Evolutionary conservation across 75 land plant genomes (phyloP), one percentile per base, ranked within the genome.

Genomic region (Pinus taeda): DNA sequence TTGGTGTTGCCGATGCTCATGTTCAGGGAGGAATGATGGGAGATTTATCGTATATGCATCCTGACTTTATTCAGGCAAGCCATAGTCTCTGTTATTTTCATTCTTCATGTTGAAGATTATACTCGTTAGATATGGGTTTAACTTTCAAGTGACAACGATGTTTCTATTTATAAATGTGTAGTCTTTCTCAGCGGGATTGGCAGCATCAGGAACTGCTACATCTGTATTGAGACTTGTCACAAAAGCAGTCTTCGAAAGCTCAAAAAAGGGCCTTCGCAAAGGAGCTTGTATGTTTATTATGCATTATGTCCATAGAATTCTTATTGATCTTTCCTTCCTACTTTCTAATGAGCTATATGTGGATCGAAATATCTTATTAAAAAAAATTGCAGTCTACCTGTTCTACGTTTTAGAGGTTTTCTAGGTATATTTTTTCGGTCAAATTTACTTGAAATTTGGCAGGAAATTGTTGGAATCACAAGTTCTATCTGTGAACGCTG

Each of bases 21-120:
- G 93, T 92, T 45, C 98, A 97, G 78, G 99, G 93, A 36, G 99
- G 99, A 62, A 88, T 97, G 86, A 81, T 92, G 80, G 99, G 99
- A 57, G 99, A 97, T 73, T 80, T 97, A n/a, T 83, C 98, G 2
- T 92, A 90, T 72, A 97, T 97, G 99, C 55, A 69, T 53, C 87
- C 98, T 57, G 92, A 91, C 63, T 95, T 95, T 77, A 82, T 97
- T 20, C 99, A 97, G 86, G 99, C 95, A 63, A 39, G 74, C 39
- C 22, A 42, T 20, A 39, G 4, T 22, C 45, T 3, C n/a, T 8
- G 36, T 39, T 42, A 65, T 30, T 39, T 37, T n/a, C 55, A 14
- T 42, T 77, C 49, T 76, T 37, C 72, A 69, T 69, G 17, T 75
- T 8, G 33, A 57, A 63, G 45, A 39, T 71, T 20, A 39, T 39